Conservation (phyloP, 768 basidiomycete genomes). For the Amylocystis lapponica region DNA sequence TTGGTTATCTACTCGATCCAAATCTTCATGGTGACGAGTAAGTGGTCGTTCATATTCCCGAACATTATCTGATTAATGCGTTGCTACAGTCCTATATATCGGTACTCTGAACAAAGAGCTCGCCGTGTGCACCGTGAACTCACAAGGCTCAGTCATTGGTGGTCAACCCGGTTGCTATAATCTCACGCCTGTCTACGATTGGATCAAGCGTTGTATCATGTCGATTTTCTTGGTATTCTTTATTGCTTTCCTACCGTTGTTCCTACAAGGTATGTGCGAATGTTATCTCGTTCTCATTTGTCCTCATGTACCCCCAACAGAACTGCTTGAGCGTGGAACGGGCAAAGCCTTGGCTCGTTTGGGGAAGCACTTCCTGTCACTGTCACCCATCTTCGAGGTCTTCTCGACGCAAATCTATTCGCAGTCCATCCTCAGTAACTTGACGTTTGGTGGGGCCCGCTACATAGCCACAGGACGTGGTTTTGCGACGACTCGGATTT, state of each 20-base stretch:
- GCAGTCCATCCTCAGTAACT: slow-evolving; percentile 92
- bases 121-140: slow-evolving; percentile 81
- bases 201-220: slow-evolving; percentile 95
- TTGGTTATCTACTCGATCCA: slow-evolving; percentile 98
- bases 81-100: slow-evolving; percentile 72
- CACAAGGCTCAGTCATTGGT: slow-evolving; percentile 67
- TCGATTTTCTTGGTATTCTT: slow-evolving; percentile 99
- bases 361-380: slow-evolving; percentile 92
- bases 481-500: slow-evolving; percentile 94
- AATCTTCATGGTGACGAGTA: slow-evolving; percentile 92
- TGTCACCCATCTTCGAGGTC: slow-evolving; percentile 97
- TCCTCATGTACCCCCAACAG: slow-evolving; percentile 32
- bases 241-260: slow-evolving; percentile 94
- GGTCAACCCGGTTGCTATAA: slow-evolving; percentile 95
- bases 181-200: slow-evolving; percentile 92
- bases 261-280: slow-evolving; percentile 77
- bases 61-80: slow-evolving; percentile 7
- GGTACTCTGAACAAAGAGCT: slow-evolving; percentile 96
- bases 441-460: slow-evolving; percentile 96
- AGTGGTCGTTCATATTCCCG: slow-evolving; percentile 34
- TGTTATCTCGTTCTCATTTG: background rate
- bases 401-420: slow-evolving; percentile 99
- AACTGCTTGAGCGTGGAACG: slow-evolving; percentile 94
- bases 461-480: slow-evolving; percentile 99
- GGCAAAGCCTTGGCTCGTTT: slow-evolving; percentile 92